Percentiles rank a stretch among this genome's conserved stretches.
These are phyloP conservation scores for Ambrosiella cleistominuta DNA, from an alignment of 2,329 filamentous ascomycete species.

Conservation along the genomic window DNA sequence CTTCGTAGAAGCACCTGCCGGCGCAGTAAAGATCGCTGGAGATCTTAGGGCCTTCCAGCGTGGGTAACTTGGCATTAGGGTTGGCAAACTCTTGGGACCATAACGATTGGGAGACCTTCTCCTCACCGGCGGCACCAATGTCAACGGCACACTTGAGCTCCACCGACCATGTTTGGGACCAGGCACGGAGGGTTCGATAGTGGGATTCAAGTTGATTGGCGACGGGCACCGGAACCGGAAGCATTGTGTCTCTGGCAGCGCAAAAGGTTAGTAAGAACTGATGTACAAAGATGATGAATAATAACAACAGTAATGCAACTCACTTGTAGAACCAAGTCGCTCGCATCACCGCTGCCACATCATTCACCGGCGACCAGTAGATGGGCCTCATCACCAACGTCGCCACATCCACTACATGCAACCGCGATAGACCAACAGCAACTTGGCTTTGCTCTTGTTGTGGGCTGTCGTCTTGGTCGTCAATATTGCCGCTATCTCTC, in stretches of 20 bases:
- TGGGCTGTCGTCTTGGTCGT: no score
- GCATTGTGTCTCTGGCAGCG: constrained; percentile 54
- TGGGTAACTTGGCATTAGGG: constrained; percentile 11
- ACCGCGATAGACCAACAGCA: constrained; percentile 71
- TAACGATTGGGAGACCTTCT: constrained; percentile 70
- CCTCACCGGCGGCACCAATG: constrained; percentile 74
- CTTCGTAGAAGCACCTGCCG: constrained; percentile 39
- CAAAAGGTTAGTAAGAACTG: not conserved
- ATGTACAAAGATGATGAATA: not conserved
- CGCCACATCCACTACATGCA: constrained; percentile 77
- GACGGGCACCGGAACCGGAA: constrained; percentile 66
- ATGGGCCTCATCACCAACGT: constrained; percentile 82
- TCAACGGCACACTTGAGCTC: constrained; percentile 81
- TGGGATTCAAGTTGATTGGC: constrained; percentile 89
- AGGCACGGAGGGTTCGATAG: constrained; percentile 69
- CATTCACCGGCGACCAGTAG: constrained; percentile 91
- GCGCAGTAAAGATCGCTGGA: constrained; percentile 41
- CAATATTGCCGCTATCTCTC: no score
- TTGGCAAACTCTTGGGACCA: constrained; percentile 40
- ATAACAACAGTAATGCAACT: constrained; percentile 7
- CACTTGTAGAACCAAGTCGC: constrained; percentile 92
- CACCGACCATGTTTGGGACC: constrained; percentile 83
- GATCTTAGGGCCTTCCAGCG: constrained; percentile 23
- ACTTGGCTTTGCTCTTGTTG: constrained; percentile 31
- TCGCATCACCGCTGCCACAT: constrained; percentile 63